Conservation (phyloP, 1,284 basidiomycete genomes). For the Rhodotorula sp. region DNA sequence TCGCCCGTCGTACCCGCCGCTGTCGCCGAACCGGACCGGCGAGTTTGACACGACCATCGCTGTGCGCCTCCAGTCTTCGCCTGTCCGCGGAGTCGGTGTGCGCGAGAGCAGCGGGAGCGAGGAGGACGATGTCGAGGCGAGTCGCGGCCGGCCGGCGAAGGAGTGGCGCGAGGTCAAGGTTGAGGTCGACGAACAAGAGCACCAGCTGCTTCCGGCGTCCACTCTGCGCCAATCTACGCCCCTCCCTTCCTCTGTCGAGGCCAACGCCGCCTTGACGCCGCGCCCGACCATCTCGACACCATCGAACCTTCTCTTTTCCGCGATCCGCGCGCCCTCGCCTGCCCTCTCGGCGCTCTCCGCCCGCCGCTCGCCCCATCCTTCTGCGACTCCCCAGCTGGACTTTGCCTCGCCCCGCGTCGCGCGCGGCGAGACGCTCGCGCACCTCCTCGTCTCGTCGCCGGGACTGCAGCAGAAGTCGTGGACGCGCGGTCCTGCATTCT, state of each 20-base stretch:
- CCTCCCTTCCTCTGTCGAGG: no score
- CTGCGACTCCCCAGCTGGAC: not conserved
- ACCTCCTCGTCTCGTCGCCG: not conserved
- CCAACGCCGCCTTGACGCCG: not conserved
- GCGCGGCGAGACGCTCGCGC: not conserved
- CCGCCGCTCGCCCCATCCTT: not conserved
- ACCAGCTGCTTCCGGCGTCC: no score
- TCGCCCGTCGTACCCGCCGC: constrained; percentile 13
- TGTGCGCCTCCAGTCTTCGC: not conserved
- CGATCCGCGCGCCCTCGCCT: constrained; percentile 2
- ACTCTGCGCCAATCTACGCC: no score
- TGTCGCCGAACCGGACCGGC: constrained; percentile 23
- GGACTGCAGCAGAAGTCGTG: constrained; percentile 1
- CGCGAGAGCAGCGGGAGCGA: not conserved
- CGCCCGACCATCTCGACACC: not conserved
- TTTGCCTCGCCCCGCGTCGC: constrained; percentile 12
- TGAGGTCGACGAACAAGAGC: not conserved
- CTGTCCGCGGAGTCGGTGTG: not conserved
- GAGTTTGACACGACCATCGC: constrained; percentile 15
- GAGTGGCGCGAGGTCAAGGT: not conserved
- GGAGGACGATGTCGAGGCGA: not conserved
- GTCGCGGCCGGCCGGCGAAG: not conserved
- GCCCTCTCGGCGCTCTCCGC: not conserved
- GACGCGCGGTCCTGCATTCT: constrained; percentile 33
- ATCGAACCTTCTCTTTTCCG: not conserved